These are phyloP conservation scores for Ceraceosorus guamensis DNA, from an alignment of 1,284 basidiomycete species.

Conservation along the genomic window DNA sequence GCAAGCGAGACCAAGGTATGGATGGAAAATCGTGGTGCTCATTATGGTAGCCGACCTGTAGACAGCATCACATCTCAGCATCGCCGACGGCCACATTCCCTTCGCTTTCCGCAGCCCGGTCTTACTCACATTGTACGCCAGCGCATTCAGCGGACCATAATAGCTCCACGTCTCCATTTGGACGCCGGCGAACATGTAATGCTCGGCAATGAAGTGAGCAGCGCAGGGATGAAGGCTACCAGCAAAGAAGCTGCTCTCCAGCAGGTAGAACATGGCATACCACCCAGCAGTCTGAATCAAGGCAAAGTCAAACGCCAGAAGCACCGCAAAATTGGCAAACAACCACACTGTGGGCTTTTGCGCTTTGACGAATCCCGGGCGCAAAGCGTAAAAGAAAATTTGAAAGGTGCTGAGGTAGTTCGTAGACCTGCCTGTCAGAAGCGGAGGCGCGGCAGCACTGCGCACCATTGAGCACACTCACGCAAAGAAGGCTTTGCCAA, in stretches of 20 bases:
- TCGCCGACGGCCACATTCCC: slow-evolving; percentile 1
- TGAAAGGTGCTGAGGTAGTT: slow-evolving; percentile 64
- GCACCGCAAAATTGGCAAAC: slow-evolving; percentile 63
- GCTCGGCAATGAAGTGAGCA: slow-evolving; percentile 92
- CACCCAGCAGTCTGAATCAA: slow-evolving; percentile 40
- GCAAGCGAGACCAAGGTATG: slow-evolving; percentile 88
- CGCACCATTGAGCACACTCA: slow-evolving; percentile 3
- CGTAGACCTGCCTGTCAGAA: background rate
- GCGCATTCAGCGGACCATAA: slow-evolving; percentile 80
- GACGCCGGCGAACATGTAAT: slow-evolving; percentile 46
- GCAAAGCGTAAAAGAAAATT: slow-evolving; percentile 93
- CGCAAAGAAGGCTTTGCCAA: slow-evolving; percentile 95
- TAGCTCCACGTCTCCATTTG: slow-evolving; percentile 93
- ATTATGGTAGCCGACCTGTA: slow-evolving; percentile 89
- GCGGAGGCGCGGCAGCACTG: too few relatives aligned
- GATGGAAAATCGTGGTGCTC: slow-evolving; percentile 99
- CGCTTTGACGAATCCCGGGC: slow-evolving; percentile 83
- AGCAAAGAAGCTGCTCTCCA: slow-evolving; percentile 85
- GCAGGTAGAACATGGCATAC: slow-evolving; percentile 60
- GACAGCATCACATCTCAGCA: background rate
- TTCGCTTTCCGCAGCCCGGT: too few relatives aligned
- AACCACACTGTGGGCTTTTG: slow-evolving; percentile 81
- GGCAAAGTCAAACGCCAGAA: slow-evolving; percentile 66
- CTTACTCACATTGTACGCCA: slow-evolving; percentile 80
- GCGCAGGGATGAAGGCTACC: slow-evolving; percentile 90